A percentile compares a stretch with the other conserved stretches of the same genome.
Conservation (phyloP, 2,329 filamentous ascomycete species). For the Hymenoscyphus occultus region DNA sequence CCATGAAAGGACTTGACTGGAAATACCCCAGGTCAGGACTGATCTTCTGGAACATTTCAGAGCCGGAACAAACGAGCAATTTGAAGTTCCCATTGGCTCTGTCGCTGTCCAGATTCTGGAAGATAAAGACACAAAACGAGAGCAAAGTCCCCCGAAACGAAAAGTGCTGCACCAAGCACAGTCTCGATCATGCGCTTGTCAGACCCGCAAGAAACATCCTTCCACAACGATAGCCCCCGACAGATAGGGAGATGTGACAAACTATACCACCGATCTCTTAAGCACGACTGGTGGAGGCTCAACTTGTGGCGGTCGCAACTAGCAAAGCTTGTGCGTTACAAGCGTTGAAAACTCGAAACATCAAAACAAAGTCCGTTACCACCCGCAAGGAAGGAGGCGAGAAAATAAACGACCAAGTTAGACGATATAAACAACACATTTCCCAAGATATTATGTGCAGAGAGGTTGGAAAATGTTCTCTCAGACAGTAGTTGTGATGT, state of each 20-base stretch:
- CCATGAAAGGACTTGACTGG: slow-evolving; percentile 17
- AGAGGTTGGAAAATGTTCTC: too few species aligned
- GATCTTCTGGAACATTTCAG: background rate
- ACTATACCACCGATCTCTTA: background rate
- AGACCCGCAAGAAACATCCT: slow-evolving; percentile 6
- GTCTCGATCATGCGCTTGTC: slow-evolving; percentile 18
- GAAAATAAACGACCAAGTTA: background rate
- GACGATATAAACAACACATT: background rate
- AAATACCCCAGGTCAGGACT: background rate
- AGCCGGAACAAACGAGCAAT: background rate
- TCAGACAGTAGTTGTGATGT: too few species aligned
- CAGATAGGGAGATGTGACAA: slow-evolving; percentile 18
- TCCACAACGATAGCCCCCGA: slow-evolving; percentile 4
- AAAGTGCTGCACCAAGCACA: background rate
- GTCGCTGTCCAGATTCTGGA: slow-evolving; percentile 5
- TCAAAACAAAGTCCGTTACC: background rate
- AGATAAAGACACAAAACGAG: slow-evolving; percentile 21
- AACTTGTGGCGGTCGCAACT: slow-evolving; percentile 17
- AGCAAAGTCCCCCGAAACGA: slow-evolving; percentile 17
- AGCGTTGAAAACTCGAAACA: background rate
- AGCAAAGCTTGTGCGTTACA: background rate
- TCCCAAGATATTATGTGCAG: background rate
- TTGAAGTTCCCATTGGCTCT: background rate
- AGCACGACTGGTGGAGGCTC: background rate
- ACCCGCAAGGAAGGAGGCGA: background rate